phyloP scores from a whole-genome alignment of 2,329 filamentous ascomycete species.

The Huntiella abstrusa region DNA sequence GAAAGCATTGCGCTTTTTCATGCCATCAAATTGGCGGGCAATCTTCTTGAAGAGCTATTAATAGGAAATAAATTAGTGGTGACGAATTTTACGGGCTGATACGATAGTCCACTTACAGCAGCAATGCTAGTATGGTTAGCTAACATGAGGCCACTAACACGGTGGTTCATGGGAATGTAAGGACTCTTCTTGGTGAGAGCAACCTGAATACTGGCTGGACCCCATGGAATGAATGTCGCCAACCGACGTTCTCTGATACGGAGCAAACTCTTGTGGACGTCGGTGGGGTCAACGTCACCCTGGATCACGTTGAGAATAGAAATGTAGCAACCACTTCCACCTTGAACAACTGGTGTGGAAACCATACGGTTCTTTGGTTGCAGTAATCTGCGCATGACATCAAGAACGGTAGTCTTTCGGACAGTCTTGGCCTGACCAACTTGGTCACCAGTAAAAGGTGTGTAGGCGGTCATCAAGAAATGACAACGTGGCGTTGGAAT shows the following conservation, averaged over 20 bases:
- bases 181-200: conserved; percentile 92
- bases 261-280: conserved; percentile 93
- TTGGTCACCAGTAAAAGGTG: conserved; percentile 88
- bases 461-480: conserved; percentile 97
- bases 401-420: conserved; percentile 90
- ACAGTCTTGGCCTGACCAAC: conserved; percentile 95
- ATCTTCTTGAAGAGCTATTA: conserved; percentile 74
- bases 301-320: conserved; percentile 98
- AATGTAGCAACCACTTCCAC: conserved; percentile 97
- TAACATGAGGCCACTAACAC: conserved; percentile 91
- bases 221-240: conserved; percentile 96
- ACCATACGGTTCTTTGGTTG: conserved; percentile 99
- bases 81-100: no score
- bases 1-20: conserved; percentile 93
- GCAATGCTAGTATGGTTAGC: conserved; percentile 96
- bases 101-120: conserved; percentile 28
- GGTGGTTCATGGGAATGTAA: conserved; percentile 82
- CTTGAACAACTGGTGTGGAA: conserved; percentile 55
- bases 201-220: conserved; percentile 91
- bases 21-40: conserved; percentile 74
- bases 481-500: conserved; percentile 94
- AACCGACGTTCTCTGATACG: conserved; percentile 86
- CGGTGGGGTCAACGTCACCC: conserved; percentile 92
- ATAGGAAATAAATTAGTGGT: not conserved
- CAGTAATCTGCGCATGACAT: conserved; percentile 87